These are phyloP conservation scores for Globisporangium ultimum DNA, from an alignment of 352 stramenopile genomes.

Conservation along the genomic window DNA sequence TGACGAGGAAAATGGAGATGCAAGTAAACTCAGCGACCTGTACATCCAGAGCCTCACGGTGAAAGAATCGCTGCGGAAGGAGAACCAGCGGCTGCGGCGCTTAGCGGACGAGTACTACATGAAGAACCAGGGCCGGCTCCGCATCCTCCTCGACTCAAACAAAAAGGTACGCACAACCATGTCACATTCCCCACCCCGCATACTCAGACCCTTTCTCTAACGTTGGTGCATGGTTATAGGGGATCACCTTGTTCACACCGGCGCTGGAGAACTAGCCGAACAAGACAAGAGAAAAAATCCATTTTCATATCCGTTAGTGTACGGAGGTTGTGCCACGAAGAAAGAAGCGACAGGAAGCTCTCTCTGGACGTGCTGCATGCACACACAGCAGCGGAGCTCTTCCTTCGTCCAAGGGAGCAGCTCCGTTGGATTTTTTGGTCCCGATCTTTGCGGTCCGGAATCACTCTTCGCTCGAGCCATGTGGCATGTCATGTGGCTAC, in stretches of 20 bases:
- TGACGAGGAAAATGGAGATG: slow-evolving; percentile 8
- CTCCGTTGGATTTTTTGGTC: slow-evolving; percentile 10
- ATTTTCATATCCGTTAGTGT: background rate
- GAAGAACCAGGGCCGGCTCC: slow-evolving; percentile 70
- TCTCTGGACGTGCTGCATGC: background rate
- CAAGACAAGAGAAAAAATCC: slow-evolving; percentile 6
- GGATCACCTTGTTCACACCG: slow-evolving; percentile 18
- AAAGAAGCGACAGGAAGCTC: slow-evolving; percentile 5
- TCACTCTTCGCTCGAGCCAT: slow-evolving; percentile 6
- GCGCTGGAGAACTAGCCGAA: slow-evolving; percentile 14
- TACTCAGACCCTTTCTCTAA: background rate
- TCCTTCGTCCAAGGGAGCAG: slow-evolving; percentile 1
- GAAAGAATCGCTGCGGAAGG: slow-evolving; percentile 57
- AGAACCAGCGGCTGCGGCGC: slow-evolving; percentile 60
- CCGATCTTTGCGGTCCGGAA: slow-evolving; percentile 6
- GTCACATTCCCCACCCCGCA: background rate
- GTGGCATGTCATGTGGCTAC: slow-evolving; percentile 10
- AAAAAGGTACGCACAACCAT: slow-evolving; percentile 27
- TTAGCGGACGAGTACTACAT: slow-evolving; percentile 75
- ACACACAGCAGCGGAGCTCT: background rate
- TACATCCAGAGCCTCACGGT: slow-evolving; percentile 40
- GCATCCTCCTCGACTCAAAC: slow-evolving; percentile 55
- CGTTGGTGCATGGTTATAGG: slow-evolving; percentile 5
- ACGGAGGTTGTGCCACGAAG: background rate
- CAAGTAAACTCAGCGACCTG: slow-evolving; percentile 27